A percentile compares a stretch with the other conserved stretches of the same genome.
phyloP scores from a whole-genome alignment of 305 asterid species.

The Coffea humblotiana region DNA sequence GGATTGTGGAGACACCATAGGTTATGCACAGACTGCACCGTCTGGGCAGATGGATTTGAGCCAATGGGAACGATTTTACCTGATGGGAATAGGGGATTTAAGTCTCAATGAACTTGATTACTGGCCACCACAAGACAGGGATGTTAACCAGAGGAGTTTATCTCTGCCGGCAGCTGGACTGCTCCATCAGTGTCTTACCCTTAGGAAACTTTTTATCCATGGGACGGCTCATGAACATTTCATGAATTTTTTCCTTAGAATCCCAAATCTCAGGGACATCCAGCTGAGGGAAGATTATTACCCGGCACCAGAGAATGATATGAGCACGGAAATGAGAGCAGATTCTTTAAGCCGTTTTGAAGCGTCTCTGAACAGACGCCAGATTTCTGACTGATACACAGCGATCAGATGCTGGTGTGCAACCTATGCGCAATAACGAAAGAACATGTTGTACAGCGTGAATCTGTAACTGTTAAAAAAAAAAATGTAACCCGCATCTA shows the following conservation, averaged over 20 bases:
- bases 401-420: background rate
- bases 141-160: constrained; percentile 77
- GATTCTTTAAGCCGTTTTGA: constrained; percentile 86
- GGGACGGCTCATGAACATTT: constrained; percentile 95
- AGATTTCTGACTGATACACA: constrained; percentile 51
- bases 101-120: constrained; percentile 65
- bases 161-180: constrained; percentile 84
- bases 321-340: constrained; percentile 94
- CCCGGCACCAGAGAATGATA: constrained; percentile 91
- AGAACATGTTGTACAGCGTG: background rate
- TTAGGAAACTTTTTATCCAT: constrained; percentile 78
- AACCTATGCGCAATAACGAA: too few species aligned
- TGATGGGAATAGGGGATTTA: constrained; percentile 52
- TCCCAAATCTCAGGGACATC: constrained; percentile 58
- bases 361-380: constrained; percentile 62
- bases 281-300: constrained; percentile 89
- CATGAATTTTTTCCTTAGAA: constrained; percentile 52
- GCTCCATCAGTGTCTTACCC: constrained; percentile 52
- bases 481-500: background rate
- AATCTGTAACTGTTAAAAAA: background rate
- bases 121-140: constrained; percentile 93
- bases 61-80: constrained; percentile 79
- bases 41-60: constrained; percentile 90
- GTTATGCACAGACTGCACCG: constrained; percentile 86
- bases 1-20: constrained; percentile 84